Base-by-base conservation (phyloP, 495 filamentous ascomycete genomes). In the Neurospora pannonica region DNA sequence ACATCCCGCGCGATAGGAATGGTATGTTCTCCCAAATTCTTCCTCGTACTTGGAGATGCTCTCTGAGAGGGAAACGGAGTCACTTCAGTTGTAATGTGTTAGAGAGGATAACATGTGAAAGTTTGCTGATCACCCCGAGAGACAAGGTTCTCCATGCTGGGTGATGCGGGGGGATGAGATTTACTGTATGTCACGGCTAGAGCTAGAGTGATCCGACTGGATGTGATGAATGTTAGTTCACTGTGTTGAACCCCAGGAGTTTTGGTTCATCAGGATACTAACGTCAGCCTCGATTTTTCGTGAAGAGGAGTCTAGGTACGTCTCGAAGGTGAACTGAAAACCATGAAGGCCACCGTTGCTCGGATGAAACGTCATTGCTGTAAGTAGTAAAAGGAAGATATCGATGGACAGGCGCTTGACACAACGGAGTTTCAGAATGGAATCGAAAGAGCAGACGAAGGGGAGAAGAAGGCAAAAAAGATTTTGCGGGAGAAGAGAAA, bases 21-120 rank as follows among this genome's bases (percentile, higher is more conserved):
- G 88, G 74, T 90, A 90, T 39, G 89, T 89, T 48, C 89, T 86
- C 74, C 89, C 89, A 75, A 90, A 90, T 77, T 90, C 86, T 74
- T 88, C 87, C 76, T 80, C 82, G 78, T 84, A 89, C 70, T 85
- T 82, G 13, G 78, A 82, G 8, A 85, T 81, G 76, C 79, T 83
- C 8, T 82, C 79, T n/a, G 80, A 81, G 5, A 84, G 72, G 42
- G 82, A 84, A 43, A 79, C 72, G 24, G 79, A 75, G 67, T 83
- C 80, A 73, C 80, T 83, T 74, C 48, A 77, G 69, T 72, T 36
- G 28, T 24, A 7, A 36, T 60, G 48, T 17, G 24, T 19, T 28
- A 28, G 9, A 2, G 2, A 70, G 70, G 10, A 7, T 43, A 10
- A 60, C 38, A 60, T n/a, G 71, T 43, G 24, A 60, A 21, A 36